Evolutionary conservation across 441 rosid genomes (phyloP), one percentile per base, ranked within the genome.

Genomic region (Adansonia rubrostipa): DNA sequence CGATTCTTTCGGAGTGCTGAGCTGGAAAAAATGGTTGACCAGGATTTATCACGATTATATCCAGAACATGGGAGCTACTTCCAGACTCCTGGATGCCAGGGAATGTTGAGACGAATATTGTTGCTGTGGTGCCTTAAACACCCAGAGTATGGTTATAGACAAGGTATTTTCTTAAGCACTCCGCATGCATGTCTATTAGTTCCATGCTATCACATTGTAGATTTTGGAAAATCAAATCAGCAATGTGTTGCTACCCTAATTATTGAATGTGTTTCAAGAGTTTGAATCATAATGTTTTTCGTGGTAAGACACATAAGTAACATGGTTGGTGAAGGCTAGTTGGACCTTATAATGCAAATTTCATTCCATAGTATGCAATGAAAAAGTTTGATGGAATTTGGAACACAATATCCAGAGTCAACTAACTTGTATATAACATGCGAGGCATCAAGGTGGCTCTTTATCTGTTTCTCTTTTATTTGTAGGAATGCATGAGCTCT

Each of bases 401-500:
- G 58, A 13, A 50, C 19, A 47, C 56, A 69, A 47, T 47, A 22
- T 70, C 57, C 57, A 13, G 73, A 9, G 13, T 50, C 20, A 13
- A 70, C 14, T 70, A 70, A 24, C 57, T 48, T 48, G 17, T 50
- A 24, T 13, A 24, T 22, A 22, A 24, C 51, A 50, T 51, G 8
- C 1, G 6, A 57, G 65, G 40, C 48, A 10, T 75, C 48, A 33
- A 48, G 9, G 28, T 19, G 10, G 36, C n/a, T n/a, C 40, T 48
- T 6, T 78, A 47, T 71, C 47, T 79, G 64, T 81, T 40, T 71
- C 48, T 54, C 57, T 48, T 71, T 53, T 77, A 47, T 77, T 68
- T 66, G 44, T 65, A 96, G 99, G 98, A 70, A 94, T 94, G 99
- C 99, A 96, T 70, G 99, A 96, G 87, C 94, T 96, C 75, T 84